A percentile compares a stretch with the other conserved stretches of the same genome.
These are phyloP conservation scores for Gracilaria domingensis DNA, from an alignment of 23 red algal species.

Conservation along the genomic window DNA sequence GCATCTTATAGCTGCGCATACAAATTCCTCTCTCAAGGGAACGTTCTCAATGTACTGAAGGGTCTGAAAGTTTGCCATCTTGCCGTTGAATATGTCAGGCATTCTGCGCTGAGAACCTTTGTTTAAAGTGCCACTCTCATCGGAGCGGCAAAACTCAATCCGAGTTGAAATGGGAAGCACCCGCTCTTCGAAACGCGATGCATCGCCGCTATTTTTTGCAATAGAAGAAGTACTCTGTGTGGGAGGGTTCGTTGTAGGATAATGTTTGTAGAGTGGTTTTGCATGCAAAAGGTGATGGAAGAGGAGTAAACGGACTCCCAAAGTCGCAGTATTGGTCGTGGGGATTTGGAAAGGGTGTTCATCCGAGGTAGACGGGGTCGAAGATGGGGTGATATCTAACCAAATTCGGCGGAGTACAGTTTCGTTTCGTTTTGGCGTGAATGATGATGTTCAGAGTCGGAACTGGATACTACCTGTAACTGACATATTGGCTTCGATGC, in stretches of 20 bases:
- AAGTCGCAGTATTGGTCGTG: no score
- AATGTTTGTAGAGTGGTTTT: no score
- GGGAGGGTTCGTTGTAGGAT: no score
- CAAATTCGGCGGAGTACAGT: background rate
- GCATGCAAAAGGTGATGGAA: no score
- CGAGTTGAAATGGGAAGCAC: conserved; percentile 16
- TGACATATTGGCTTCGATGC: background rate
- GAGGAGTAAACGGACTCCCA: no score
- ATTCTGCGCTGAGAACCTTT: conserved; percentile 13
- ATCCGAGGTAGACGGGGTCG: background rate
- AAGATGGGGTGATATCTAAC: background rate
- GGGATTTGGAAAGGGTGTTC: background rate
- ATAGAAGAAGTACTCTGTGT: background rate
- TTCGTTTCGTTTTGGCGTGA: conserved; percentile 20
- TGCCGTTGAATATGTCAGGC: conserved; percentile 25
- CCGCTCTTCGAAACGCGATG: background rate
- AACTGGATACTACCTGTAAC: background rate
- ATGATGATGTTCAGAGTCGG: background rate
- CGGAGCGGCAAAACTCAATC: background rate
- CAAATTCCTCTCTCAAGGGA: background rate
- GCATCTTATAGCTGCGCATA: background rate
- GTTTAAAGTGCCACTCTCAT: background rate
- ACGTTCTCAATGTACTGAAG: background rate
- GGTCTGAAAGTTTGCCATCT: background rate
- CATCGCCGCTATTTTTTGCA: background rate